Percentiles rank a stretch among this genome's conserved stretches.
Conservation (phyloP, 208 protist species). For the Wallacemonas sp. region DNA sequence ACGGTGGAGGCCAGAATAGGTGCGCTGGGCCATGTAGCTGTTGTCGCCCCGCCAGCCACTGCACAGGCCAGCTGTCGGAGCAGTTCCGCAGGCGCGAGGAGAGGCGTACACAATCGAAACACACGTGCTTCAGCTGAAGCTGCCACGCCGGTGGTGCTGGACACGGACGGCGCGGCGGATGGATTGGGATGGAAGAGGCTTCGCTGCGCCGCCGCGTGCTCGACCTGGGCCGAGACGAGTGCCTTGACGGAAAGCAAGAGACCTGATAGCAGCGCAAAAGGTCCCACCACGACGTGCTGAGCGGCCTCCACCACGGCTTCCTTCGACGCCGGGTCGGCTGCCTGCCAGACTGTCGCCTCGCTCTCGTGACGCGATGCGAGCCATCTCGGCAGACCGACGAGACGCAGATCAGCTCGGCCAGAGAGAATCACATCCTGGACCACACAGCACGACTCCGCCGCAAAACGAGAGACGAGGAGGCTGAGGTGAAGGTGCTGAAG, state of each 20-base stretch:
- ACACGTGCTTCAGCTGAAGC: background rate
- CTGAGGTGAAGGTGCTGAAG: constrained; percentile 11
- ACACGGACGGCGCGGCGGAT: background rate
- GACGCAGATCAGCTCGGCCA: background rate
- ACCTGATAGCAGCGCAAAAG: background rate
- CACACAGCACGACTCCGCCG: background rate
- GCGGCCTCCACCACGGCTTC: background rate
- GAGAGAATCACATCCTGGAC: constrained; percentile 1
- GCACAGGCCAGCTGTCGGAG: constrained; percentile 17
- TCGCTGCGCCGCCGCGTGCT: background rate
- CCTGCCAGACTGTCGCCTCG: background rate
- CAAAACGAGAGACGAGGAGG: background rate
- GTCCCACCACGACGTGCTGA: background rate
- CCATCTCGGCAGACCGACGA: background rate
- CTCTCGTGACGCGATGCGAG: background rate
- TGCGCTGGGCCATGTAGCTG: constrained; percentile 1
- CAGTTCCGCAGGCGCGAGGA: constrained; percentile 11
- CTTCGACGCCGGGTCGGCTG: background rate
- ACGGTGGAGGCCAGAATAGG: constrained; percentile 22
- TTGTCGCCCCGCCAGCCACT: constrained; percentile 1
- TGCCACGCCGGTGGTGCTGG: background rate
- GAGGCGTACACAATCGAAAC: constrained; percentile 10
- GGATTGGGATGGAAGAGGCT: background rate
- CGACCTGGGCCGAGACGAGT: background rate
- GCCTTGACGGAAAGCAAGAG: background rate